These are phyloP conservation scores for Globisporangium orthogonon DNA, from an alignment of 352 stramenopile species.

Conservation along the genomic window DNA sequence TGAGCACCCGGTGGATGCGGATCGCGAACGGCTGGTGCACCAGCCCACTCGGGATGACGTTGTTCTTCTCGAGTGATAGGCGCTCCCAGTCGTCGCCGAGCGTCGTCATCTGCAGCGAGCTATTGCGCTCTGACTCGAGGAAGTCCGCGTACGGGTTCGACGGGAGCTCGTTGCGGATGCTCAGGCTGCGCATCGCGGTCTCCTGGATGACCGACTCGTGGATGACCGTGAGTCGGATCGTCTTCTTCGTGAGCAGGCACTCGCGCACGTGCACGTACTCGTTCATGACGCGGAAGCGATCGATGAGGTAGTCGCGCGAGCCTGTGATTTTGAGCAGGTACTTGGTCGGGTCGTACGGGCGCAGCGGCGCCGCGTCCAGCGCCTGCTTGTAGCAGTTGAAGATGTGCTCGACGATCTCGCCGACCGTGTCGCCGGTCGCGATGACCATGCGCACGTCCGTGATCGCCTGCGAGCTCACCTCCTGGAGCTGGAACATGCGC, in stretches of 20 bases:
- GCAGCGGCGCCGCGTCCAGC: slow-evolving; percentile 64
- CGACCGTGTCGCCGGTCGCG: slow-evolving; percentile 73
- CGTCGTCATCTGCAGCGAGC: slow-evolving; percentile 67
- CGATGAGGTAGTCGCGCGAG: slow-evolving; percentile 83
- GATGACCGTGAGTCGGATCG: slow-evolving; percentile 77
- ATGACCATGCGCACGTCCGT: slow-evolving; percentile 86
- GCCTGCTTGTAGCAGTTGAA: slow-evolving; percentile 86
- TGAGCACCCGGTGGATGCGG: slow-evolving; percentile 71
- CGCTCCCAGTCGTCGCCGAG: slow-evolving; percentile 65
- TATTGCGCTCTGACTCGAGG: slow-evolving; percentile 42
- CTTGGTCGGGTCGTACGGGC: slow-evolving; percentile 72
- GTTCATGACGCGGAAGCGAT: slow-evolving; percentile 76
- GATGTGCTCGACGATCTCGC: slow-evolving; percentile 84
- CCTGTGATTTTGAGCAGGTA: slow-evolving; percentile 85
- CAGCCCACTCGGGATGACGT: slow-evolving; percentile 36
- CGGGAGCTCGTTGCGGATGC: slow-evolving; percentile 53
- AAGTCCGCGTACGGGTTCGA: slow-evolving; percentile 58
- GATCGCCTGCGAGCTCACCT: slow-evolving; percentile 78
- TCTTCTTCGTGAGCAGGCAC: slow-evolving; percentile 83
- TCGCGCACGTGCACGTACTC: slow-evolving; percentile 87
- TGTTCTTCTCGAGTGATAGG: slow-evolving; percentile 26
- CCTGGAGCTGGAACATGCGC: slow-evolving; percentile 77
- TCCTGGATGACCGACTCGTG: slow-evolving; percentile 84
- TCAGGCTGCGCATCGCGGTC: slow-evolving; percentile 70
- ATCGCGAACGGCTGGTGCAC: slow-evolving; percentile 66